These are phyloP conservation scores for Cyberlindnera meyerae DNA, from an alignment of 805 yeast genomes.

Conservation along the genomic window DNA sequence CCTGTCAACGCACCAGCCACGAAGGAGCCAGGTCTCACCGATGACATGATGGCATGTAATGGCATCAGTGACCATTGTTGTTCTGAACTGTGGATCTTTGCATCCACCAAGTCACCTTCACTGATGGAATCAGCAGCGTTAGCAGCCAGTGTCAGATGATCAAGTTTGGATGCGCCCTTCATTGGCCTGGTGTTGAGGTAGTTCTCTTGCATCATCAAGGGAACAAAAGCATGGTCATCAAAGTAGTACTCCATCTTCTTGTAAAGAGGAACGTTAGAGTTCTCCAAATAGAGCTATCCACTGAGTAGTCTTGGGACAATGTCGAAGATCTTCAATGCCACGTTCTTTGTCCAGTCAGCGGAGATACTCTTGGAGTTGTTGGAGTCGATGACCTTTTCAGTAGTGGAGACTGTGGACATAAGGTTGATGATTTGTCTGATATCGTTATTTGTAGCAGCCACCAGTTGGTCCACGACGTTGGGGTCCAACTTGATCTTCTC, in stretches of 20 bases:
- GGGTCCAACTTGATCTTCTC: slow-evolving; percentile 82
- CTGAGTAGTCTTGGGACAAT: slow-evolving; percentile 65
- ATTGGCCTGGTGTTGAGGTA: slow-evolving; percentile 66
- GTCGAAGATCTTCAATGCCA: slow-evolving; percentile 90
- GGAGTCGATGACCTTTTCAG: slow-evolving; percentile 58
- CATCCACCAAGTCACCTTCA: slow-evolving; percentile 76
- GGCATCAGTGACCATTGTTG: slow-evolving; percentile 95
- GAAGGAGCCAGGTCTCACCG: slow-evolving; percentile 71
- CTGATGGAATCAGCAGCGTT: slow-evolving; percentile 85
- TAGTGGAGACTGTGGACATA: slow-evolving; percentile 76
- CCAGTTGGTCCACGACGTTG: slow-evolving; percentile 74
- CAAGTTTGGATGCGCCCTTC: slow-evolving; percentile 35
- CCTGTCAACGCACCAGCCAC: slow-evolving; percentile 69
- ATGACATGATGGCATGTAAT: slow-evolving; percentile 79
- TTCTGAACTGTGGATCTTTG: slow-evolving; percentile 79
- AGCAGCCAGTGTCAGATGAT: slow-evolving; percentile 60
- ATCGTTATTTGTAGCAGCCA: slow-evolving; percentile 81
- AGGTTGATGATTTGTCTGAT: slow-evolving; percentile 91
- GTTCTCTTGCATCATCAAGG: slow-evolving; percentile 94
- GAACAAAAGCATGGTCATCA: slow-evolving; percentile 91
- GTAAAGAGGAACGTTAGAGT: slow-evolving; percentile 52
- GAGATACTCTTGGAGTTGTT: slow-evolving; percentile 60
- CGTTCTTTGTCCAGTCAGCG: slow-evolving; percentile 80
- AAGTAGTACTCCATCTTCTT: slow-evolving; percentile 87
- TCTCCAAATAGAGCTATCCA: slow-evolving; percentile 53